phyloP scores from a whole-genome alignment of 225 moss, liverwort and hornwort genomes.

The Takakia lepidozioides region DNA sequence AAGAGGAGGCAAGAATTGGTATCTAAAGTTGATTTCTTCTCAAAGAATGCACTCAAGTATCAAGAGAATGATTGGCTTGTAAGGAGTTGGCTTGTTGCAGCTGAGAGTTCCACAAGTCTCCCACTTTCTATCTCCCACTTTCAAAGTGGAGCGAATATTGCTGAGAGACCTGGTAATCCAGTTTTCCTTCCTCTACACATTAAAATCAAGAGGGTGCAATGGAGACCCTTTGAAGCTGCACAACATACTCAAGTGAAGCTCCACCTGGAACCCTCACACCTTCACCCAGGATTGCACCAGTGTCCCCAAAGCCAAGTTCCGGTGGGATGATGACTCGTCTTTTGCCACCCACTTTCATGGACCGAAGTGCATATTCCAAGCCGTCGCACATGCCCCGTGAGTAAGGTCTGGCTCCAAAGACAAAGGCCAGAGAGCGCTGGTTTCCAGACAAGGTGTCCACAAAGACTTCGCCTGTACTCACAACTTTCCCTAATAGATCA shows the following conservation, averaged over 20 bases:
- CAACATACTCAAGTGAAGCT: slow-evolving; percentile 58
- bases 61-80: no score
- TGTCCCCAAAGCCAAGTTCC: slow-evolving; percentile 62
- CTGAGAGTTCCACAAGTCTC: no score
- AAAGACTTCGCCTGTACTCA: slow-evolving; percentile 49
- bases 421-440: slow-evolving; percentile 66
- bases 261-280: slow-evolving; percentile 51
- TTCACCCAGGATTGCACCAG: slow-evolving; percentile 53
- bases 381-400: slow-evolving; percentile 77
- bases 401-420: slow-evolving; percentile 70
- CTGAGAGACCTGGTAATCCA: no score
- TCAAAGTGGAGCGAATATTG: no score
- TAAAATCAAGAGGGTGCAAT: slow-evolving; percentile 76
- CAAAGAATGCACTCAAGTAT: no score
- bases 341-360: slow-evolving; percentile 78
- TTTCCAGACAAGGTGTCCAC: slow-evolving; percentile 47
- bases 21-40: no score
- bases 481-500: slow-evolving; percentile 55
- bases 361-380: slow-evolving; percentile 61
- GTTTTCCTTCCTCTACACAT: no score
- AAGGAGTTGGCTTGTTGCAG: no score
- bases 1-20: no score
- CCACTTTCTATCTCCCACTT: no score
- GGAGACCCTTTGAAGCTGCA: slow-evolving; percentile 73
- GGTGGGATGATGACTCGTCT: slow-evolving; percentile 63